A percentile compares a stretch with the other conserved stretches of the same genome.
Conservation (phyloP, 495 filamentous ascomycete genomes). For the Podospora australis region DNA sequence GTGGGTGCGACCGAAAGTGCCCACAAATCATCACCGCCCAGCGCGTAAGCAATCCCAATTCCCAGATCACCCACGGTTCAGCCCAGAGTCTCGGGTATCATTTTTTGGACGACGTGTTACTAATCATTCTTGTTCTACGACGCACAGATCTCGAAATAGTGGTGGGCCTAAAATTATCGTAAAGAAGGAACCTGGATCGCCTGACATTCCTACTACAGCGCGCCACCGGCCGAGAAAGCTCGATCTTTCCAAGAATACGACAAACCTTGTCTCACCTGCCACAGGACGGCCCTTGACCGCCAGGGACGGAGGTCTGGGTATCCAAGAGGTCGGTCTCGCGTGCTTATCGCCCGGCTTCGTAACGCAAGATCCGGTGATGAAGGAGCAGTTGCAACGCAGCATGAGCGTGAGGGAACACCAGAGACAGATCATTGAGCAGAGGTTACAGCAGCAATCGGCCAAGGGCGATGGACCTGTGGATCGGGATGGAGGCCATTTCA, state of each 20-base stretch:
- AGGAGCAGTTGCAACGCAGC: slow-evolving; percentile 89
- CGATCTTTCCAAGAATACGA: slow-evolving; percentile 75
- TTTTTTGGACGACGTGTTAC: slow-evolving; percentile 10
- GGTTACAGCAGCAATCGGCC: slow-evolving; percentile 80
- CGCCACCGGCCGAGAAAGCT: slow-evolving; percentile 83
- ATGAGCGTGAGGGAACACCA: slow-evolving; percentile 92
- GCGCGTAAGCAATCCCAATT: slow-evolving; percentile 40
- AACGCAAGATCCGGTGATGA: slow-evolving; percentile 92
- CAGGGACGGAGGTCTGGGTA: slow-evolving; percentile 64
- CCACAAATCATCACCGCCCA: slow-evolving; percentile 43
- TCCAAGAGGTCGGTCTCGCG: slow-evolving; percentile 89
- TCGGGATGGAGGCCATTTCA: slow-evolving; percentile 48
- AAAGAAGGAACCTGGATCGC: slow-evolving; percentile 91
- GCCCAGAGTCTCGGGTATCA: background rate
- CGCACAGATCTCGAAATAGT: slow-evolving; percentile 44
- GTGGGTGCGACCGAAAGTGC: slow-evolving; percentile 32
- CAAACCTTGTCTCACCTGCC: slow-evolving; percentile 51
- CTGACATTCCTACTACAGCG: slow-evolving; percentile 59
- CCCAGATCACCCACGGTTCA: slow-evolving; percentile 1
- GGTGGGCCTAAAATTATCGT: slow-evolving; percentile 76
- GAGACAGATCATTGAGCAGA: slow-evolving; percentile 86
- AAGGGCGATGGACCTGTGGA: slow-evolving; percentile 60
- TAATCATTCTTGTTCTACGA: slow-evolving; percentile 17
- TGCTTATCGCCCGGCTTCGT: slow-evolving; percentile 94
- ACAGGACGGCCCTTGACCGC: slow-evolving; percentile 72